These are phyloP conservation scores for Lathyrus oleraceus DNA, from an alignment of 306 rosid species.

Conservation along the genomic window DNA sequence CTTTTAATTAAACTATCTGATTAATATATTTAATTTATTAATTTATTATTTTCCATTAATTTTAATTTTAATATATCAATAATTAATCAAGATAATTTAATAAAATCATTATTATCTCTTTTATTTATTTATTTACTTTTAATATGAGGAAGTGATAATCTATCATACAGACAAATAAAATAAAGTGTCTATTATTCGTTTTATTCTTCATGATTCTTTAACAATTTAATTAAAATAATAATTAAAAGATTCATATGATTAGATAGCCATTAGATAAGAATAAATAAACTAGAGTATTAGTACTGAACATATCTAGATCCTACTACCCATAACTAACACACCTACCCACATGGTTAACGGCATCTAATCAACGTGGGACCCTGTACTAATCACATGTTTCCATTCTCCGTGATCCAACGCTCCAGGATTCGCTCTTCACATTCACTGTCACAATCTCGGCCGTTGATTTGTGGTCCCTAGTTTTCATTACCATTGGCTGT, in stretches of 20 bases:
- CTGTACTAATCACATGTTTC: constrained; percentile 47
- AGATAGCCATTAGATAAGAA: background rate
- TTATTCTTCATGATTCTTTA: background rate
- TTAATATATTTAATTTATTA: too few species aligned
- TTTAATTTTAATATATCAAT: too few species aligned
- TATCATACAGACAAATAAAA: background rate
- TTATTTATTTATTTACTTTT: too few species aligned
- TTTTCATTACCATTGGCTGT: constrained; percentile 41
- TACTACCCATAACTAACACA: background rate
- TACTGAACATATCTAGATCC: background rate
- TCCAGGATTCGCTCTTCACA: constrained; percentile 26
- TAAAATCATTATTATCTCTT: too few species aligned
- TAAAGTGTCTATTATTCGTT: background rate
- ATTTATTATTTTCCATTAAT: too few species aligned
- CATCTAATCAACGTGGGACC: constrained; percentile 54
- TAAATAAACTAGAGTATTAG: background rate
- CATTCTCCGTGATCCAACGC: constrained; percentile 49
- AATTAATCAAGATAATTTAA: too few species aligned
- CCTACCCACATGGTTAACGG: constrained; percentile 47
- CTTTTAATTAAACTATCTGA: too few species aligned
- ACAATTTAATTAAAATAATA: background rate
- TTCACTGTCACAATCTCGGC: constrained; percentile 37
- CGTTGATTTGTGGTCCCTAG: constrained; percentile 53
- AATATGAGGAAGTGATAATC: too few species aligned
- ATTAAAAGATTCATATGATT: background rate